A percentile compares a stretch with the other conserved stretches of the same genome.
phyloP scores from a whole-genome alignment of 2,329 filamentous ascomycete genomes.

The Mariannaea sp. region DNA sequence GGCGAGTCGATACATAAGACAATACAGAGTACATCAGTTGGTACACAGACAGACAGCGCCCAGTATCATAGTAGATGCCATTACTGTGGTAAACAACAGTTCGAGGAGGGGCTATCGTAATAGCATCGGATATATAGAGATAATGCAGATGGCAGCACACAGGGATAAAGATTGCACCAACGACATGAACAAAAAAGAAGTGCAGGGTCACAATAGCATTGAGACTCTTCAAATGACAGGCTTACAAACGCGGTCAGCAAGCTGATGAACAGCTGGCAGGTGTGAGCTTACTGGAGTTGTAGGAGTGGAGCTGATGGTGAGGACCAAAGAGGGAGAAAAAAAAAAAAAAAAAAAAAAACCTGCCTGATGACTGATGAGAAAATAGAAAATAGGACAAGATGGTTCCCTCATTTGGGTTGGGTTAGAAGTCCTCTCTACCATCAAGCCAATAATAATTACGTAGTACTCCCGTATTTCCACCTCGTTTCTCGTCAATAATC shows the following conservation, averaged over 20 bases:
- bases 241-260: background rate
- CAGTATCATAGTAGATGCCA: too few relatives aligned
- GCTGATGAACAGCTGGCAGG: background rate
- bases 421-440: background rate
- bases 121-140: background rate
- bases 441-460: background rate
- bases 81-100: too few relatives aligned
- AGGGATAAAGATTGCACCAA: background rate
- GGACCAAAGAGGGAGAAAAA: background rate
- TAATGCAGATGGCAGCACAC: background rate
- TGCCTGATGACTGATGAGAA: too few relatives aligned
- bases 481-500: conserved; percentile 1
- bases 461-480: background rate
- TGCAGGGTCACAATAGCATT: background rate
- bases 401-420: background rate
- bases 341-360: background rate
- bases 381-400: background rate
- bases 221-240: background rate
- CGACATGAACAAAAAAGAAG: background rate
- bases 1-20: background rate
- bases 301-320: background rate
- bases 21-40: too few relatives aligned
- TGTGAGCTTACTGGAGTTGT: background rate
- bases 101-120: background rate
- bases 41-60: background rate